These are phyloP conservation scores for Talaromyces sp. DNA, from an alignment of 2,329 filamentous ascomycete species.

Conservation along the genomic window DNA sequence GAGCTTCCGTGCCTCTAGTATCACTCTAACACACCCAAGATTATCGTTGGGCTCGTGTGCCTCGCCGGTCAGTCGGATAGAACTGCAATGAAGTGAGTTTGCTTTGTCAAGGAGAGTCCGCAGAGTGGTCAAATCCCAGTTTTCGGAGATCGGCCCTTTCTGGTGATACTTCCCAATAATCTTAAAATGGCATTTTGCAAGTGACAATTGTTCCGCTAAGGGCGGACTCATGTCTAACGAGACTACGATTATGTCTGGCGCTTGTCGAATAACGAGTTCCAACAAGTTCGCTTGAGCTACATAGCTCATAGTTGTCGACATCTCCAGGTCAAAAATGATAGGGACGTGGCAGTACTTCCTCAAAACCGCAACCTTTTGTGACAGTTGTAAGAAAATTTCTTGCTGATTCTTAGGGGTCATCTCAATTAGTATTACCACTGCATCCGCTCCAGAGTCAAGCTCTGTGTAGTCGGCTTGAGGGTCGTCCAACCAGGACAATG, in stretches of 20 bases:
- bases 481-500: slow-evolving; percentile 53
- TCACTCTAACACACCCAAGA: slow-evolving; percentile 36
- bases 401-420: not conserved
- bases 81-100: not conserved
- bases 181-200: slow-evolving; percentile 5
- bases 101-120: slow-evolving; percentile 5
- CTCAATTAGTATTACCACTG: slow-evolving; percentile 56
- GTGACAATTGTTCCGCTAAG: not conserved
- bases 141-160: not conserved
- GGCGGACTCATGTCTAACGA: not conserved
- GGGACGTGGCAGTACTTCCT: slow-evolving; percentile 12
- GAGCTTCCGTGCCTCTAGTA: slow-evolving; percentile 55
- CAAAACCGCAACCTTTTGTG: slow-evolving; percentile 6
- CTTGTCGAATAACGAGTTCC: slow-evolving; percentile 9
- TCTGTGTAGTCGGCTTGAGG: slow-evolving; percentile 57
- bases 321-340: slow-evolving; percentile 9
- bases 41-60: not conserved
- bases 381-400: not conserved
- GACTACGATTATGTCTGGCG: slow-evolving; percentile 9
- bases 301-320: not conserved
- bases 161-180: slow-evolving; percentile 10
- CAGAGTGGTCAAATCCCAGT: slow-evolving; percentile 1
- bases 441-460: slow-evolving; percentile 62
- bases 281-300: slow-evolving; percentile 1
- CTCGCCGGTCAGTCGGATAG: slow-evolving; percentile 8